Evolutionary conservation across 768 basidiomycete genomes (phyloP), one percentile per base, ranked within the genome.

Genomic region (Pisolithus tinctorius): DNA sequence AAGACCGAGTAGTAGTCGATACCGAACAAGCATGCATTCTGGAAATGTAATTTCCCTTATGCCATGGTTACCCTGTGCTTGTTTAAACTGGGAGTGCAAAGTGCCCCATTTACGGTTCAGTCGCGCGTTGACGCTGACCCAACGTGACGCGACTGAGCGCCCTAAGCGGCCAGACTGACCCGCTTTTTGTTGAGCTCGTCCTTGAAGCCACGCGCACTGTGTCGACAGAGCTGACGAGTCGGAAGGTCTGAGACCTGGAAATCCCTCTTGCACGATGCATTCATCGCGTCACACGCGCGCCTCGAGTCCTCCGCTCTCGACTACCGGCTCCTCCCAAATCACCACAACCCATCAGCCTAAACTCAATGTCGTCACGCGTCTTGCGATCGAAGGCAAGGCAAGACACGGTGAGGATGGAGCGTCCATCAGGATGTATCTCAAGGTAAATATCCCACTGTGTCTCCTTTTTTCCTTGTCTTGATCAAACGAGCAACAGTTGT

Each of bases 381-480:
- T 89, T 30, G 82, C 81, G 23, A 79, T 90, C 45, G 84, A 88
- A 60, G 88, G 87, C 29, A 83, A 81, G 66, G 81, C 82, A 20
- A 84, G 80, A 65, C 76, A 78, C 50, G 79, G 76, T 2, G 71
- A 78, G 42, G 84, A 87, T 60, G 83, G 81, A 37, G 85, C 79
- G 34, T 70, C 78, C 16, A 78, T 90, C 47, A 82, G 75, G 57
- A 82, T 89, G 75, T 90, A 86, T 68, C 74, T 91, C 57, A 90
- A 86, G 74, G 88, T 86, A 53, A 66, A 59, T 46, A 57, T 49
- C 27, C 17, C 42, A 14, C 1, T 43, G 27, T 16, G 2, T 6
- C 34, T 1, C n/a, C 17, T 0, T 26, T 13, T 34, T n/a, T 30
- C 23, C 31, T 23, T 17, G 23, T 10, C 20, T 47, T 48, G 45